These are phyloP conservation scores for Lasiodiplodia citricola DNA, from an alignment of 2,329 filamentous ascomycete genomes.

Conservation along the genomic window DNA sequence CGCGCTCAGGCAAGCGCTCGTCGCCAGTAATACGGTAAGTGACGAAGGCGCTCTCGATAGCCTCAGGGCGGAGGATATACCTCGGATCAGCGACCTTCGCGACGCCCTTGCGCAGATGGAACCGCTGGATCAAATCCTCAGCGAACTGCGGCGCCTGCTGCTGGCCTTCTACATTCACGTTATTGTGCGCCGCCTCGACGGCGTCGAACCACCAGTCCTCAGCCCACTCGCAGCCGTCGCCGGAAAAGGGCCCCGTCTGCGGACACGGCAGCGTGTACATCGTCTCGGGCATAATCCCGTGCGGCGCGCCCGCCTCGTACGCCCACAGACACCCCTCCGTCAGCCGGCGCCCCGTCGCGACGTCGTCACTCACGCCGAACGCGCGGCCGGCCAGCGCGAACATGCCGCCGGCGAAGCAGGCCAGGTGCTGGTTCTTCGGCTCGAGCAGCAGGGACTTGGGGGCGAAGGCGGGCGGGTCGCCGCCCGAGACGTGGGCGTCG, in stretches of 20 bases:
- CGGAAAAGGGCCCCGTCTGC: conserved; percentile 29
- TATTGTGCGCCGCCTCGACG: conserved; percentile 49
- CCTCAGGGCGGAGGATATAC: conserved; percentile 52
- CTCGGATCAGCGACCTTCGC: conserved; percentile 16
- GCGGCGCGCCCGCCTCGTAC: conserved; percentile 57
- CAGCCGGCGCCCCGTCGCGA: conserved; percentile 61
- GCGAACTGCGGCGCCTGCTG: background rate
- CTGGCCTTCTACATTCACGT: background rate
- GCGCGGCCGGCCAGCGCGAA: conserved; percentile 64
- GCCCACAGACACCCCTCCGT: conserved; percentile 68
- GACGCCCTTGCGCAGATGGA: conserved; percentile 20
- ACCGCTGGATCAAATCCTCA: background rate
- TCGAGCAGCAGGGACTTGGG: conserved; percentile 28
- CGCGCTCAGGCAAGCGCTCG: conserved; percentile 50
- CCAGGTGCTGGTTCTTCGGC: conserved; percentile 46
- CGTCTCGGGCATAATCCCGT: conserved; percentile 67
- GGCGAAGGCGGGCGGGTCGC: conserved; percentile 28
- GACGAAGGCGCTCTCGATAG: conserved; percentile 65
- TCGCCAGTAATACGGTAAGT: conserved; percentile 57
- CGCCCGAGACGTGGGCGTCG: conserved; percentile 37
- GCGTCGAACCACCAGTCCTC: conserved; percentile 63
- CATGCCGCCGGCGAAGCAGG: conserved; percentile 69
- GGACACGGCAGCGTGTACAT: conserved; percentile 60
- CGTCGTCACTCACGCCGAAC: conserved; percentile 58
- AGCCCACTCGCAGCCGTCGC: conserved; percentile 58